phyloP scores from a whole-genome alignment of 2,329 filamentous ascomycete genomes.

The Pseudogymnoascus sp. region DNA sequence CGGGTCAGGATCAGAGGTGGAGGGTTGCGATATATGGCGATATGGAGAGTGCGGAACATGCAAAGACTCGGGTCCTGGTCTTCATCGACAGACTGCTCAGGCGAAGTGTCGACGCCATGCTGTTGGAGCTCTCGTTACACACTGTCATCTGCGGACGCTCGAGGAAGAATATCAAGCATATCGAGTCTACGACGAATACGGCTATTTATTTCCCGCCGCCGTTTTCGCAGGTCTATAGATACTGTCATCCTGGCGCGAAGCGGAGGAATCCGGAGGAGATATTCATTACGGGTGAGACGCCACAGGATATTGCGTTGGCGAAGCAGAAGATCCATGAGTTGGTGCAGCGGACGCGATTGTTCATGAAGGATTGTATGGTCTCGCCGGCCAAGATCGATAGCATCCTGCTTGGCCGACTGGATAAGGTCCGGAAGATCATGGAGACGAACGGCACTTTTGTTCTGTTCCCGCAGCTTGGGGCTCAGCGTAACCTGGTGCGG shows the following conservation, averaged over 20 bases:
- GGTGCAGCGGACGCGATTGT: slow-evolving; percentile 70
- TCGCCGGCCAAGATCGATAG: slow-evolving; percentile 90
- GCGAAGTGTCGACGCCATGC: slow-evolving; percentile 67
- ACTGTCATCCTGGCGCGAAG: slow-evolving; percentile 72
- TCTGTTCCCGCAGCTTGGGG: slow-evolving; percentile 79
- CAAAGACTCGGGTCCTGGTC: slow-evolving; percentile 90
- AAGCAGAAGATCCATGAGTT: slow-evolving; percentile 88
- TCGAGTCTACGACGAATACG: slow-evolving; percentile 90
- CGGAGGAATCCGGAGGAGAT: slow-evolving; percentile 82
- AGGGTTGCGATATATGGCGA: slow-evolving; percentile 93
- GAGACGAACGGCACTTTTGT: slow-evolving; percentile 95
- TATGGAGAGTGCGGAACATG: slow-evolving; percentile 89
- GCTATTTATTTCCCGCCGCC: slow-evolving; percentile 97
- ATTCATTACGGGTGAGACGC: slow-evolving; percentile 85
- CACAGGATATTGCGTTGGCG: slow-evolving; percentile 75
- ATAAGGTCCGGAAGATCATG: slow-evolving; percentile 97
- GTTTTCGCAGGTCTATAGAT: slow-evolving; percentile 86
- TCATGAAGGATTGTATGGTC: slow-evolving; percentile 85
- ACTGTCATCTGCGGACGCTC: slow-evolving; percentile 88
- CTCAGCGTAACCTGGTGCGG: slow-evolving; percentile 73
- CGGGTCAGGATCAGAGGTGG: slow-evolving; percentile 78
- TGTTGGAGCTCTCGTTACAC: slow-evolving; percentile 79
- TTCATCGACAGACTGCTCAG: slow-evolving; percentile 90
- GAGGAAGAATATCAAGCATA: slow-evolving; percentile 94
- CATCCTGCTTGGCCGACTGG: slow-evolving; percentile 79